Conservation (phyloP, 306 rosid genomes). For the cucumber (Cucumis sativus) region DNA sequence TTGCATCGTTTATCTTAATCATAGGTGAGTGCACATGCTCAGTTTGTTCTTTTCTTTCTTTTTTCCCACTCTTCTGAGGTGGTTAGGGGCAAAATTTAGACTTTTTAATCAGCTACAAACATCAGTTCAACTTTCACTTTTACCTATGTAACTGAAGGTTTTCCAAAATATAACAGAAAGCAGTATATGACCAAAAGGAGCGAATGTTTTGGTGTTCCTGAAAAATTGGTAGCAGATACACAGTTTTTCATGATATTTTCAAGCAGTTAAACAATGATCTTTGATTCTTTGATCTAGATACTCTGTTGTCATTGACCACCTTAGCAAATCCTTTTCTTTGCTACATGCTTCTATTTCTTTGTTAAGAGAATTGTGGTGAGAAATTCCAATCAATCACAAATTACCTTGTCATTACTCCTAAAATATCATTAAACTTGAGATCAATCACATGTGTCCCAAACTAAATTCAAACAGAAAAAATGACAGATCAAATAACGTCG, state of each 20-base stretch:
- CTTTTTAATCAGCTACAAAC: not conserved
- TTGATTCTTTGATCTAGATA: conserved; percentile 19
- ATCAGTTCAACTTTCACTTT: not conserved
- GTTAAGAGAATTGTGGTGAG: not conserved
- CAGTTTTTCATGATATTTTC: not conserved
- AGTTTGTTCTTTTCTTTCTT: not conserved
- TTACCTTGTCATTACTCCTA: too few species aligned
- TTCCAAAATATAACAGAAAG: not conserved
- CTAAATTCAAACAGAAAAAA: too few species aligned
- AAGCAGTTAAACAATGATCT: not conserved
- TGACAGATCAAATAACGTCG: too few species aligned
- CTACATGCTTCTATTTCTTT: not conserved
- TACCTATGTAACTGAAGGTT: not conserved
- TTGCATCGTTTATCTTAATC: not conserved
- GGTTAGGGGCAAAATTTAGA: not conserved
- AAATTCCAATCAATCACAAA: too few species aligned
- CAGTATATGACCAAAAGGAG: not conserved
- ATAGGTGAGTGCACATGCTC: not conserved
- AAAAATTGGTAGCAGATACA: not conserved
- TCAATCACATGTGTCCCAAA: too few species aligned
- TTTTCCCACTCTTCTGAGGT: not conserved
- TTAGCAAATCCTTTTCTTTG: not conserved
- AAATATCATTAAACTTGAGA: too few species aligned
- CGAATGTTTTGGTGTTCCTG: not conserved
- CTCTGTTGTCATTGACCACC: not conserved